These are phyloP conservation scores for Croton laevigatus DNA, from an alignment of 441 rosid genomes.

Conservation along the genomic window DNA sequence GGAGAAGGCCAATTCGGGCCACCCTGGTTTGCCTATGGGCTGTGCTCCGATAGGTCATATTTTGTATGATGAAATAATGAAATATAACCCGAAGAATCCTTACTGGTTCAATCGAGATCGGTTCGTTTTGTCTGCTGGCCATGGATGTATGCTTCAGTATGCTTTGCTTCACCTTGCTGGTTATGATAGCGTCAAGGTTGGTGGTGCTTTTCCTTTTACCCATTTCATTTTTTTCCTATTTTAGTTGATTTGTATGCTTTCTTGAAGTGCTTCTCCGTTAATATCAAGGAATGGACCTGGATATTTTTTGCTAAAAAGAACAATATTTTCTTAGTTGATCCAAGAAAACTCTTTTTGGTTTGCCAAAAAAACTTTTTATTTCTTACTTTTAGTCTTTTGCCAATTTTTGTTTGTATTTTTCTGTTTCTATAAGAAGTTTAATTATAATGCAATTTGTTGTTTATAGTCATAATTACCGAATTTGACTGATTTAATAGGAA, in stretches of 20 bases:
- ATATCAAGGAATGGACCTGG: constrained; percentile 15
- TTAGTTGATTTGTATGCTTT: not conserved
- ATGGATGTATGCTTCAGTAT: constrained; percentile 97
- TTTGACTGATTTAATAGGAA: constrained; percentile 42
- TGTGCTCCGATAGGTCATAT: constrained; percentile 98
- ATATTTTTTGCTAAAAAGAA: not conserved
- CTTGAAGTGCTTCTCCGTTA: not conserved
- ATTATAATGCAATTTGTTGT: not conserved
- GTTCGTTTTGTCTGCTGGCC: constrained; percentile 95
- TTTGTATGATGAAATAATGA: constrained; percentile 94
- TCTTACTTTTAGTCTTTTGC: not conserved
- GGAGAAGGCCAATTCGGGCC: constrained; percentile 99
- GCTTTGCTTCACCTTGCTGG: constrained; percentile 98
- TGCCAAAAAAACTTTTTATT: not conserved
- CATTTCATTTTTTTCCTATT: constrained; percentile 4
- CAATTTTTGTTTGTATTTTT: not conserved
- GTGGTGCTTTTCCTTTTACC: constrained; percentile 33
- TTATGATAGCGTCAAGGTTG: constrained; percentile 84
- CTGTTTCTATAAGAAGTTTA: not conserved
- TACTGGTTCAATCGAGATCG: constrained; percentile 99
- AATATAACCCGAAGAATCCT: constrained; percentile 94
- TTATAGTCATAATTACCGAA: constrained; percentile 2
- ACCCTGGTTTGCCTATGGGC: constrained; percentile 99
- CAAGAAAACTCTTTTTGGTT: not conserved
- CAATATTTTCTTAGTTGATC: not conserved